Base-by-base conservation (phyloP, 768 basidiomycete genomes). In the Amanita polypyramis region DNA sequence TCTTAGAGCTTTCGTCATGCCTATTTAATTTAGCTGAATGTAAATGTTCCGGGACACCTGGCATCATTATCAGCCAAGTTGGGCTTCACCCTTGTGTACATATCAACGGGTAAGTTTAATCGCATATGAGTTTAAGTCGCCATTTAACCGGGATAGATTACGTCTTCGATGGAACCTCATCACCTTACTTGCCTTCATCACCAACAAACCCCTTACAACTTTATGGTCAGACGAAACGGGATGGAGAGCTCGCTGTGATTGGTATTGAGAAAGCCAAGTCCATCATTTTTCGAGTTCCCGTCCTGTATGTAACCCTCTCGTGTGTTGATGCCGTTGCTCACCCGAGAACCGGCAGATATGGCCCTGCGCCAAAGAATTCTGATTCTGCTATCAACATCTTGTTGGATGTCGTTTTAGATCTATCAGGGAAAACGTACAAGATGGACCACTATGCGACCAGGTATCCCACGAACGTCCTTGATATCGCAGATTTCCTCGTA, bases 381-480 rank as follows among this genome's bases (percentile, higher is more conserved):
- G 95, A 98, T 58, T 81, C 82, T 3, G 94, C 95, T 0, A 74
- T 98, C 53, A 98, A 97, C 60, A 72, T 90, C 46, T 73, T 99
- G 5, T 63, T 93, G 23, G 92, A 96, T 60, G 72, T 95, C 29
- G 88, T 96, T 0, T 70, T 79, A 51, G 89, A 94, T 59, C 87
- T 86, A 55, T 85, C 84, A 4, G 88, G 87, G 2, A 93, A 93
- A 66, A 69, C 67, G 30, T 93, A 93, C 70, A 90, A 82, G 62
- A 97, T 97, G 95, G 95, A 99, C 60, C 84, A 95, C 62, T 95
- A 82, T 60, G 92, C 90, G 20, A 88, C 84, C 14, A 76, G 95
- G 23, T 95, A 85, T 65, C 95, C 95, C 0, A 98, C 95, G 20
- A 92, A 92, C 57, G 82, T 90, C 9, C 57, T 82, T 27, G 94